These are phyloP conservation scores for Circinella umbellata DNA, from an alignment of 371 early-diverging fungal genomes.

Conservation along the genomic window DNA sequence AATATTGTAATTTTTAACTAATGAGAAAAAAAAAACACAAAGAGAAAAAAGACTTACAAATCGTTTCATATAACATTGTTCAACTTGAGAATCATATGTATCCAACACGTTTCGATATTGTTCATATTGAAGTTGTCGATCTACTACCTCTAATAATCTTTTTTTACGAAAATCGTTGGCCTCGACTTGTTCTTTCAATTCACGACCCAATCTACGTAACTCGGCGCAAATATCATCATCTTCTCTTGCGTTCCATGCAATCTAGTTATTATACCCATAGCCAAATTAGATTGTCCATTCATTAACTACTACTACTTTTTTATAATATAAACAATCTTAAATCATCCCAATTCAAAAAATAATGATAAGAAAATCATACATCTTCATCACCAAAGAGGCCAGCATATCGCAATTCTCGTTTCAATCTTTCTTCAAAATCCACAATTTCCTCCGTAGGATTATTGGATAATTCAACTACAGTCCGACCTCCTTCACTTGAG, in stretches of 20 bases:
- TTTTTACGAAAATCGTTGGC: constrained; percentile 74
- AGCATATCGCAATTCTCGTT: constrained; percentile 80
- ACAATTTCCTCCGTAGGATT: constrained; percentile 34
- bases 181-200: constrained; percentile 73
- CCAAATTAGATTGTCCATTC: no score
- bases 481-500: constrained; percentile 14
- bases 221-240: constrained; percentile 89
- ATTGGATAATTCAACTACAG: constrained; percentile 26
- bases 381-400: constrained; percentile 84
- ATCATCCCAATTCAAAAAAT: no score
- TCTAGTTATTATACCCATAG: constrained; percentile 22
- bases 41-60: constrained; percentile 66
- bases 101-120: constrained; percentile 88
- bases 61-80: constrained; percentile 83
- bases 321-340: no score
- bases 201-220: constrained; percentile 66
- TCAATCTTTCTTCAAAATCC: constrained; percentile 82
- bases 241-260: constrained; percentile 75
- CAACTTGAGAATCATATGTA: constrained; percentile 86
- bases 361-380: constrained; percentile 37
- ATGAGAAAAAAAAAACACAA: neutral
- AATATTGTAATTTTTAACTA: neutral
- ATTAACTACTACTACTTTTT: no score
- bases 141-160: constrained; percentile 68
- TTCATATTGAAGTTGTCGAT: constrained; percentile 83